These are phyloP conservation scores for Daucus carota DNA, from an alignment of 129 eudicot genomes.

Conservation along the genomic window DH1_v3.0 NC_030389.2:6441501-6442000, in stretches of 20 bases:
- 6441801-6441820: not conserved
- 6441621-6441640: not conserved
- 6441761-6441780: too few relatives aligned
- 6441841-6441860: not conserved
- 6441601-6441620: constrained; percentile 84
- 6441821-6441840: too few relatives aligned
- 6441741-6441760: not conserved
- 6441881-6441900: not conserved
- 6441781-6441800: too few relatives aligned
- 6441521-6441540: constrained; percentile 98
- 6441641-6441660: not conserved
- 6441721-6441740: not conserved
- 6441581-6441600: constrained; percentile 76
- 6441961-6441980: not conserved
- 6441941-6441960: not conserved
- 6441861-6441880: not conserved
- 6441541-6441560: constrained; percentile 83
- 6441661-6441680: not conserved
- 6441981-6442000: not conserved
- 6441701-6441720: not conserved
- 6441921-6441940: not conserved
- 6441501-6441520: constrained; percentile 88
- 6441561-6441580: constrained; percentile 82
- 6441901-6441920: not conserved
- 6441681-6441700: not conserved